phyloP scores from a whole-genome alignment of 2,329 filamentous ascomycete genomes.

The Cytospora schulzeri region DNA sequence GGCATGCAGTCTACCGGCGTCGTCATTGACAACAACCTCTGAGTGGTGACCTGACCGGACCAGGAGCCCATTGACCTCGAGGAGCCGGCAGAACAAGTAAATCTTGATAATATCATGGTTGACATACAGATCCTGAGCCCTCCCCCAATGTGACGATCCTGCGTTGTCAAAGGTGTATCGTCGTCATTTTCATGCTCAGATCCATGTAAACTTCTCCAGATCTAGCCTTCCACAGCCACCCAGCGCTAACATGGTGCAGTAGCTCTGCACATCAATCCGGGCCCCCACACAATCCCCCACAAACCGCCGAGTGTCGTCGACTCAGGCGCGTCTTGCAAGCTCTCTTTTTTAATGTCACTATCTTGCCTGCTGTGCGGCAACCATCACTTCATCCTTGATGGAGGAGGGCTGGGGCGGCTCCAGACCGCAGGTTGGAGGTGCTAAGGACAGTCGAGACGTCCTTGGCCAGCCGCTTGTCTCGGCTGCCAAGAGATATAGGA shows the following conservation, averaged over 20 bases:
- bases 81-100: too few species aligned
- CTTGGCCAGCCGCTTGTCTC: conserved; percentile 7
- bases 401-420: conserved; percentile 19
- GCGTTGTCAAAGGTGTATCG: too few species aligned
- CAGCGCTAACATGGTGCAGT: neutral
- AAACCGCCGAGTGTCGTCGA: neutral
- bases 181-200: conserved; percentile 15
- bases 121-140: too few species aligned
- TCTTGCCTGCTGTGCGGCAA: conserved; percentile 1
- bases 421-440: conserved; percentile 5
- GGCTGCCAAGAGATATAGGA: conserved; percentile 15
- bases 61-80: too few species aligned
- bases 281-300: neutral
- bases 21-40: neutral
- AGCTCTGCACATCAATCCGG: neutral
- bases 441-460: conserved; percentile 1
- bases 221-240: neutral
- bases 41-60: neutral
- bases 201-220: conserved; percentile 7
- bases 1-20: neutral
- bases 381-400: neutral
- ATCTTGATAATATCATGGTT: too few species aligned
- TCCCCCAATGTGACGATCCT: too few species aligned
- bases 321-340: too few species aligned
- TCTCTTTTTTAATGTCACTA: neutral